These are phyloP conservation scores for Yarrowia bubula DNA, from an alignment of 805 yeast species.

Conservation along the genomic window DNA sequence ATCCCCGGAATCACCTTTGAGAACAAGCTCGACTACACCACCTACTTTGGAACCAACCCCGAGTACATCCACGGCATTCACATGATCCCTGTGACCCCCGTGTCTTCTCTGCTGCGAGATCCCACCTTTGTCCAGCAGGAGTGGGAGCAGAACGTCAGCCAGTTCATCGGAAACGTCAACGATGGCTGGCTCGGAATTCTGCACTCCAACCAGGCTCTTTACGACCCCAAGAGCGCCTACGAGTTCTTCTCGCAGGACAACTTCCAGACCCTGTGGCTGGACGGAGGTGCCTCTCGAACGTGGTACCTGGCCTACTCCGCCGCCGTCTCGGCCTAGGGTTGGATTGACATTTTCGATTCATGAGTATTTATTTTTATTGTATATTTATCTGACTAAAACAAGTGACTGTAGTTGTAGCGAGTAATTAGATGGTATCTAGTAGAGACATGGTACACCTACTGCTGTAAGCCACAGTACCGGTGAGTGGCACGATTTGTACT, in stretches of 20 bases:
- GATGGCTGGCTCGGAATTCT: constrained; percentile 64
- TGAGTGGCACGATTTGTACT: too few species aligned
- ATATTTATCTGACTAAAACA: background rate
- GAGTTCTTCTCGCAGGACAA: constrained; percentile 54
- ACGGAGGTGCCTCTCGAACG: constrained; percentile 80
- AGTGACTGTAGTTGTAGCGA: background rate
- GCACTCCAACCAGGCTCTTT: constrained; percentile 70
- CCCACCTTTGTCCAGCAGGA: constrained; percentile 52
- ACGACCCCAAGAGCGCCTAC: constrained; percentile 64
- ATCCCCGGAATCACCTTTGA: constrained; percentile 78
- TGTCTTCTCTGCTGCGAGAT: constrained; percentile 53
- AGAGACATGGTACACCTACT: too few species aligned
- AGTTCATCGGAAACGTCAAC: constrained; percentile 48
- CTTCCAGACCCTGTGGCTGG: constrained; percentile 60
- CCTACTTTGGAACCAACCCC: constrained; percentile 63
- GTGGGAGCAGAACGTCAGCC: constrained; percentile 54
- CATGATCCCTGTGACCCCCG: constrained; percentile 72
- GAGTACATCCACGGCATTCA: constrained; percentile 80
- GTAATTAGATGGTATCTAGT: too few species aligned
- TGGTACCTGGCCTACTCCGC: constrained; percentile 82
- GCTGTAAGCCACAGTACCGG: too few species aligned
- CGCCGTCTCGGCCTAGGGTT: constrained; percentile 25
- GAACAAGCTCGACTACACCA: constrained; percentile 70
- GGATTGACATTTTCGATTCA: background rate
- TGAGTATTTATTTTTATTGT: constrained; percentile 9